Base-by-base conservation (phyloP, 2,329 filamentous ascomycete species). In the Celoporthe dispersa region DNA sequence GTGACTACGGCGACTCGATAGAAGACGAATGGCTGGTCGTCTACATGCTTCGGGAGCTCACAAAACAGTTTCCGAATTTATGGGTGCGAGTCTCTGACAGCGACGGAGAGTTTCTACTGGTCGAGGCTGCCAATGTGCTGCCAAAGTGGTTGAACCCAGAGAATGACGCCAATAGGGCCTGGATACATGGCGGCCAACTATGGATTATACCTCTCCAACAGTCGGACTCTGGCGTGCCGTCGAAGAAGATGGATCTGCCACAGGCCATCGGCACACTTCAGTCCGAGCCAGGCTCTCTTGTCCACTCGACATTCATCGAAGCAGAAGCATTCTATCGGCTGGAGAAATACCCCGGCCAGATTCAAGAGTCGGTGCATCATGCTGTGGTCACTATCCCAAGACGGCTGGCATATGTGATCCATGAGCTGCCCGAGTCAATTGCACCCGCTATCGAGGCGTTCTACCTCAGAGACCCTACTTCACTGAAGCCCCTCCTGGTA, bases 21-120 rank as follows among this genome's bases (percentile, higher is more conserved):
- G 95, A 97, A 77, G 96, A 99, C 76, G 97, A 99, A 82, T 99
- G 96, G 97, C 87, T 98, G 7, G 91, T 98, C 71, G 94, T 98
- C 28, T 97, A 94, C 81, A 83, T 98, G 6, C 84, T 99, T 39
- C 89, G 92, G 60, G 91, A 97, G 80, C 82, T 98, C 75, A 94
- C 91, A 75, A 92, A 86, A 74, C 85, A 87, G 51, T 92, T 92
- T 75, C 84, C 88, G 5, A 85, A 91, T 71, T 84, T 94, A 9
- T 99, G 95, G 94, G 87, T 94, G 62, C 90, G 92, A 64, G 86
- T 97, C 4, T 90, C 88, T 71, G 96, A 99, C 79, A 91, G 90
- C 64, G 96, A 98, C 80, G 97, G 97, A 75, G 94, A 99, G 78
- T 99, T 99, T 76, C 86, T 99, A 64, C 88, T 99, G 25, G 91